A percentile compares a stretch with the other conserved stretches of the same genome.
phyloP scores from a whole-genome alignment of 176 grass and related monocot genomes.

The Avena insularis region DNA sequence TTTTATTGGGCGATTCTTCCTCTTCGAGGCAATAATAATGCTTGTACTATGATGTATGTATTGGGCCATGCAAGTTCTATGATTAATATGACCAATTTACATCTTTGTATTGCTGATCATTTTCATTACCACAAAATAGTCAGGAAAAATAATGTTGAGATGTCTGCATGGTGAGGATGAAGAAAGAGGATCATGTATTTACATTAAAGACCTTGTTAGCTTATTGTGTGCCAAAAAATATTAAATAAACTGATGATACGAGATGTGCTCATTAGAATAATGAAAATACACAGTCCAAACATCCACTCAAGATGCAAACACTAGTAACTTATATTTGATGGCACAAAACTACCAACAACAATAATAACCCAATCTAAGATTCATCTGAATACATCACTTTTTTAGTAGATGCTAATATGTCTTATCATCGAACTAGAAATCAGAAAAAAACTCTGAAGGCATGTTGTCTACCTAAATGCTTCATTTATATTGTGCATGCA shows the following conservation, averaged over 20 bases:
- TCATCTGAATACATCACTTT: background rate
- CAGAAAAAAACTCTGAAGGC: background rate
- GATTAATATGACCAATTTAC: background rate
- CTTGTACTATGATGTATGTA: background rate
- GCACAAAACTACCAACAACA: background rate
- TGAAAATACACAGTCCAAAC: background rate
- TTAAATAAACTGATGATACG: background rate
- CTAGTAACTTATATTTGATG: background rate
- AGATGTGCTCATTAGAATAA: background rate
- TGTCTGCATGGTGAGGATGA: background rate
- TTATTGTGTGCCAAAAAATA: background rate
- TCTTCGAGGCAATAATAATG: background rate
- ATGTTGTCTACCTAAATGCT: background rate
- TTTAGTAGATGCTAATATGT: background rate
- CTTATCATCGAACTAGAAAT: background rate
- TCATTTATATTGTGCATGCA: background rate
- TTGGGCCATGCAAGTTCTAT: background rate
- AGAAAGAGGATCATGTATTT: background rate
- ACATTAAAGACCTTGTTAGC: background rate
- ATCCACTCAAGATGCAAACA: background rate
- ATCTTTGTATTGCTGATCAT: background rate
- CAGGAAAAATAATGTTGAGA: background rate
- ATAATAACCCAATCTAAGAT: background rate
- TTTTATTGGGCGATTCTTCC: background rate
- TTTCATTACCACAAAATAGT: background rate